Evolutionary conservation across 441 rosid species (phyloP).

Genomic region (Populus tomentosa): DNA sequence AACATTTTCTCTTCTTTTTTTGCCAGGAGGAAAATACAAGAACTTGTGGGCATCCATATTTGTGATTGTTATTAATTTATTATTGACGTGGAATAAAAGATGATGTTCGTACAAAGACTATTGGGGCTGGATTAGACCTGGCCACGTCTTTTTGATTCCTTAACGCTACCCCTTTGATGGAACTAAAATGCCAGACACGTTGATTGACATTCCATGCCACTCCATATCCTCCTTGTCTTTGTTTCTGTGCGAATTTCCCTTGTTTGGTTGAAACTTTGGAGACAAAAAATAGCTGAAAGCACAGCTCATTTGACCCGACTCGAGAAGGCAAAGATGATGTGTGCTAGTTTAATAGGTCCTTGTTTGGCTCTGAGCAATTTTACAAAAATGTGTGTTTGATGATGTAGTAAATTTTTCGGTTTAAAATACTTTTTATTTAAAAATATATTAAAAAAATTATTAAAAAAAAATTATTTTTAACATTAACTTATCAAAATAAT

Average conservation of each 20-base stretch:
- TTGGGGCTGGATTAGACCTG: neutral
- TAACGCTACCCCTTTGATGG: neutral
- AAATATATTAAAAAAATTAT: too few species aligned
- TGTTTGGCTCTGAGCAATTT: too few species aligned
- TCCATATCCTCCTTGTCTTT: neutral
- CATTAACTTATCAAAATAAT: rapidly evolving
- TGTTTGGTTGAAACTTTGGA: neutral
- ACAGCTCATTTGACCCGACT: neutral
- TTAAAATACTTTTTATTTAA: too few species aligned
- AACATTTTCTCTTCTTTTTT: neutral
- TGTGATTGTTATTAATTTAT: neutral
- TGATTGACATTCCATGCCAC: neutral
- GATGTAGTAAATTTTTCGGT: too few species aligned
- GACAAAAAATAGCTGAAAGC: neutral
- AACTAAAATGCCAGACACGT: neutral
- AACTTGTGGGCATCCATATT: neutral
- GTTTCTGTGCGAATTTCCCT: neutral
- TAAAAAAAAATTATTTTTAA: too few species aligned
- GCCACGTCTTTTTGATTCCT: constrained; percentile 11
- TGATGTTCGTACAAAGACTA: neutral
- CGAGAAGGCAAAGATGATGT: neutral
- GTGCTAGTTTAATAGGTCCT: too few species aligned
- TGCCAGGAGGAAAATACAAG: neutral
- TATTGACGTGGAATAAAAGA: neutral
- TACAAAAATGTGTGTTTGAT: too few species aligned